Base-by-base conservation (phyloP, 2,329 filamentous ascomycete species). In the Xylariaceae sp. region DNA sequence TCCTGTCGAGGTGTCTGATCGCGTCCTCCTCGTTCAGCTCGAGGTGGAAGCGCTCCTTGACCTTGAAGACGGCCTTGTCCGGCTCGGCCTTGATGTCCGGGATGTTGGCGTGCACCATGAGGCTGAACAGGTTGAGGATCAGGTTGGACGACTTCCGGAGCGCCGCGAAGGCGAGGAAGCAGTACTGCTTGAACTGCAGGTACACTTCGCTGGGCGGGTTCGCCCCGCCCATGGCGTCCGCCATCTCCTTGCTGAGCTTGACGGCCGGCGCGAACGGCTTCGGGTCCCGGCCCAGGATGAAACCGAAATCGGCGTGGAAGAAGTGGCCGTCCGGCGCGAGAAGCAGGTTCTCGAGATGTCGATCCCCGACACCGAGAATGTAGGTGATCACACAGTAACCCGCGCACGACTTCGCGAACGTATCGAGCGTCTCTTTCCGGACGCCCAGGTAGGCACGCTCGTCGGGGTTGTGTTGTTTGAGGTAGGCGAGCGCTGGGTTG, bases 321-420 rank as follows among this genome's bases (percentile, higher is more conserved):
- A 98, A 98, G 59, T 93, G 87, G 0, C 79, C 92, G 46, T 89
- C 83, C 1, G 92, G 89, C 0, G 88, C 77, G 5, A 98, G 76
- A 17, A 98, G 77, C 1, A 98, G 75, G 51, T 98, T 98, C 57
- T 98, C 92, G 3, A 96, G 72, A 60, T 98, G 92, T 2, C 92
- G 80, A 56, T 98, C 92, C 14, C 92, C 92, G 3, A 98, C 92
- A 19, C 92, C 93, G 10, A 98, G 75, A 12, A 98, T 84, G 58
- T 98, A 98, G 0, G 93, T 98, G 47, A 98, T 95, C 11, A 98
- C 92, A 58, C 92, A 96, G 62, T 98, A 98, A 21, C 92, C 92
- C 1, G 92, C 92, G 53, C 92, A 95, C 0, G 88, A 94, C 55
- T 89, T 90, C 53, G 96, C 80, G 55, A 94, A 98, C 1, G 83